A percentile compares a stretch with the other conserved stretches of the same genome.
Evolutionary conservation across 805 yeast genomes (phyloP).

Genomic region (Yarrowia porcina): DNA sequence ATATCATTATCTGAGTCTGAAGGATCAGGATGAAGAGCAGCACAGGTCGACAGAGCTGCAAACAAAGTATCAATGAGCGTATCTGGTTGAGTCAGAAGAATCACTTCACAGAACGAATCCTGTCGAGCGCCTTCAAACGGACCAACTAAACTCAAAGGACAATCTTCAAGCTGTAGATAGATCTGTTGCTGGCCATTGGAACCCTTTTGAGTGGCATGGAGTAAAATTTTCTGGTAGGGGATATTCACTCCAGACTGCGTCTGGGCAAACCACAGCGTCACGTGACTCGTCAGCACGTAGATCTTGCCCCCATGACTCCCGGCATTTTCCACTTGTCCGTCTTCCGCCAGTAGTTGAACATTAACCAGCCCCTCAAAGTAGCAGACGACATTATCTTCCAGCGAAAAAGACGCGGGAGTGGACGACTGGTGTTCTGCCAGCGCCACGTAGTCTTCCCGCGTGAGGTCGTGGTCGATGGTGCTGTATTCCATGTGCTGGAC

Average conservation of each 20-base stretch:
- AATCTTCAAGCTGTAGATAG: slow-evolving; percentile 10
- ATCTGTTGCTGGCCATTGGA: neutral
- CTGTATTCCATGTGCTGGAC: slow-evolving; percentile 16
- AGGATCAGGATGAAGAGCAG: slow-evolving; percentile 32
- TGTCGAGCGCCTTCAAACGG: neutral
- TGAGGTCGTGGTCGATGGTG: slow-evolving; percentile 24
- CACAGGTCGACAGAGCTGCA: slow-evolving; percentile 32
- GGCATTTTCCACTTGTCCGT: neutral
- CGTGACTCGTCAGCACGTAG: slow-evolving; percentile 34
- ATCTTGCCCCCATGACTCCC: slow-evolving; percentile 22
- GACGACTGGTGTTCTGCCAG: slow-evolving; percentile 36
- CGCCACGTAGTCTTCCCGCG: slow-evolving; percentile 32
- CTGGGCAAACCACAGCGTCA: slow-evolving; percentile 33
- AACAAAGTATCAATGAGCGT: slow-evolving; percentile 26
- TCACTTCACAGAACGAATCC: slow-evolving; percentile 3
- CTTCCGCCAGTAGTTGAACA: slow-evolving; percentile 5
- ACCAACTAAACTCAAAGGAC: neutral
- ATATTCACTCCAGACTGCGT: slow-evolving; percentile 29
- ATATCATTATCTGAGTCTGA: slow-evolving; percentile 9
- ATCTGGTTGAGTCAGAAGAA: slow-evolving; percentile 31
- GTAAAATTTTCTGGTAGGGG: slow-evolving; percentile 31
- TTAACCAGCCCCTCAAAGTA: slow-evolving; percentile 28
- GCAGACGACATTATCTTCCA: slow-evolving; percentile 38
- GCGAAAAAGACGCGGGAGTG: slow-evolving; percentile 38
- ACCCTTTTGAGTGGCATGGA: slow-evolving; percentile 34